Evolutionary conservation across 176 grass and related monocot species (phyloP).

Genomic region (Pharus latifolius): DNA sequence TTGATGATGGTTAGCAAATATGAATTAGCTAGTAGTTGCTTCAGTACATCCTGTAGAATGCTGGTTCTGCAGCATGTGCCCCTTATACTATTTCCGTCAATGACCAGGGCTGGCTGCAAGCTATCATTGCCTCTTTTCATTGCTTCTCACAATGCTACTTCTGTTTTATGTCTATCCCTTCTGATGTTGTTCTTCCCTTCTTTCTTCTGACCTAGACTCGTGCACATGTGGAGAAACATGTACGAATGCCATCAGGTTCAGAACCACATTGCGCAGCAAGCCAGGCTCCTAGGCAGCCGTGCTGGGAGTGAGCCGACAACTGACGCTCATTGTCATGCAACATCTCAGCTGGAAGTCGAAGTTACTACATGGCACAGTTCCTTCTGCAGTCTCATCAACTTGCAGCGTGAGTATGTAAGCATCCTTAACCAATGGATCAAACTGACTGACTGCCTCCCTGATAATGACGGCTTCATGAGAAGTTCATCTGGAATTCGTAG

Average conservation of each 20-base stretch:
- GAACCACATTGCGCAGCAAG: slow-evolving; percentile 69
- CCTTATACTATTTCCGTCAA: not conserved
- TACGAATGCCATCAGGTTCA: slow-evolving; percentile 94
- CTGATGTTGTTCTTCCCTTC: not conserved
- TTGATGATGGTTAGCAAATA: not conserved
- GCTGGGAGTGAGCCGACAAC: slow-evolving; percentile 72
- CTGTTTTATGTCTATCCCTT: not conserved
- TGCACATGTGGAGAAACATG: slow-evolving; percentile 96
- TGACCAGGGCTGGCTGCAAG: not conserved
- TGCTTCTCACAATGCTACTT: not conserved
- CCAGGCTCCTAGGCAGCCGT: slow-evolving; percentile 46
- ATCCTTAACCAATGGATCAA: slow-evolving; percentile 79
- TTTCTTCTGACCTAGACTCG: slow-evolving; percentile 49
- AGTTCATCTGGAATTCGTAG: slow-evolving; percentile 46
- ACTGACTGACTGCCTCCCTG: slow-evolving; percentile 63
- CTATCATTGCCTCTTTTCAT: not conserved
- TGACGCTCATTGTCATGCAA: slow-evolving; percentile 58
- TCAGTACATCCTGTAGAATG: not conserved
- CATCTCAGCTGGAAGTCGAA: slow-evolving; percentile 78
- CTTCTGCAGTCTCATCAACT: slow-evolving; percentile 71
- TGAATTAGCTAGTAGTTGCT: not conserved
- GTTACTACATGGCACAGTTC: slow-evolving; percentile 75
- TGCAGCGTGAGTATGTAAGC: slow-evolving; percentile 65
- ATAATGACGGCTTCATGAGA: slow-evolving; percentile 47
- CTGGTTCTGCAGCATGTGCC: not conserved